These are phyloP conservation scores for Cladophialophora exuberans DNA, from an alignment of 2,329 filamentous ascomycete genomes.

Conservation along the genomic window DNA sequence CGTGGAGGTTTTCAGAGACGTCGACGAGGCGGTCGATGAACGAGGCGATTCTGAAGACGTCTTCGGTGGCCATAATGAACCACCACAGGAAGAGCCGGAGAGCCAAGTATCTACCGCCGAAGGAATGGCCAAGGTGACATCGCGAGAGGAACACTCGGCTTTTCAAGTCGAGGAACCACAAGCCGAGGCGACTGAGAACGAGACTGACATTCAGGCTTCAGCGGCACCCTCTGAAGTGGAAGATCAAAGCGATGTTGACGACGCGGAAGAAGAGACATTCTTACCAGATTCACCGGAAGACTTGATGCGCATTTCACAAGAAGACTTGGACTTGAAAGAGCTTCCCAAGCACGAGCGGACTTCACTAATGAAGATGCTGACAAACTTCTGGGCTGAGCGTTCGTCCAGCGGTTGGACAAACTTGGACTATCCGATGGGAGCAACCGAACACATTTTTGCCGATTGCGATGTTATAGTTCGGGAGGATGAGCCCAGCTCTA, in stretches of 20 bases:
- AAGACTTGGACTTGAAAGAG: slow-evolving; percentile 67
- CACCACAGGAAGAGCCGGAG: slow-evolving; percentile 28
- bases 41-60: slow-evolving; percentile 67
- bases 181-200: slow-evolving; percentile 41
- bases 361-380: slow-evolving; percentile 91
- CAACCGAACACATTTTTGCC: slow-evolving; percentile 92
- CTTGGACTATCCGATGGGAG: slow-evolving; percentile 86
- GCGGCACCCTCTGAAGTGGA: slow-evolving; percentile 67
- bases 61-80: slow-evolving; percentile 36
- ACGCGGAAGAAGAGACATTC: slow-evolving; percentile 71
- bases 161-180: slow-evolving; percentile 41
- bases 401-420: slow-evolving; percentile 93
- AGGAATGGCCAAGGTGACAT: slow-evolving; percentile 38
- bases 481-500: slow-evolving; percentile 94
- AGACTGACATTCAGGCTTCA: slow-evolving; percentile 51
- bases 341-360: slow-evolving; percentile 91
- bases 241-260: slow-evolving; percentile 68
- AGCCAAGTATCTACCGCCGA: slow-evolving; percentile 32
- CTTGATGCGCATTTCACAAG: slow-evolving; percentile 53
- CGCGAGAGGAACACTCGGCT: slow-evolving; percentile 38
- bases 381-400: slow-evolving; percentile 97
- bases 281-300: slow-evolving; percentile 58
- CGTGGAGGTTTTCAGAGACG: slow-evolving; percentile 92
- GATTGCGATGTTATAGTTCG: slow-evolving; percentile 97
- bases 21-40: slow-evolving; percentile 89